A percentile compares a stretch with the other conserved stretches of the same genome.
Evolutionary conservation across 371 early-diverging fungal species (phyloP).

Genomic region (Haplosporangium sp.): DNA sequence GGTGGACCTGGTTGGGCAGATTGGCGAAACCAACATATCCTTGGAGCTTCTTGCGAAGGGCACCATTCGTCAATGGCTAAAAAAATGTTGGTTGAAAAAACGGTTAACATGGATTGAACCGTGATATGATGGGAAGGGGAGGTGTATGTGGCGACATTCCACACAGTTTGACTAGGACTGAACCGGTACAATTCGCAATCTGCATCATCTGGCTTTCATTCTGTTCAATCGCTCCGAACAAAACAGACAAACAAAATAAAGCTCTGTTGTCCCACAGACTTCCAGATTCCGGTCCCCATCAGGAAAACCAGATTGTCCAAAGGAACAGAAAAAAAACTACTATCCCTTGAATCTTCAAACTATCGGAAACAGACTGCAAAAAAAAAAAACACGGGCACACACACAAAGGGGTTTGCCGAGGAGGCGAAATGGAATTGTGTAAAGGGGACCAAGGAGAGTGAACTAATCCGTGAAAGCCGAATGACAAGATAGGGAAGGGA

Average conservation of each 20-base stretch:
- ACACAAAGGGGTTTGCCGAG: conserved; percentile 11
- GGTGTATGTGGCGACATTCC: too few relatives aligned
- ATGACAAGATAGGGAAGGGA: neutral
- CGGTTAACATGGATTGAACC: neutral
- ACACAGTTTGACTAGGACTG: too few relatives aligned
- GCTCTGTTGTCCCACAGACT: too few relatives aligned
- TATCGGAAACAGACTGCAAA: neutral
- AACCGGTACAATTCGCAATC: too few relatives aligned
- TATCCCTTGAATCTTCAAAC: conserved; percentile 3
- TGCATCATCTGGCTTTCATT: too few relatives aligned
- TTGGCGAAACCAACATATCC: conserved; percentile 99
- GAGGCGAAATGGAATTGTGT: neutral
- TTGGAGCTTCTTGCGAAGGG: conserved; percentile 83
- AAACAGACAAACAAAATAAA: too few relatives aligned
- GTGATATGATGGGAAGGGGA: neutral
- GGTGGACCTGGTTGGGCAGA: conserved; percentile 98
- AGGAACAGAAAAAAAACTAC: too few relatives aligned
- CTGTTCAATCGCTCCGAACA: too few relatives aligned
- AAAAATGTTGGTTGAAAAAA: neutral
- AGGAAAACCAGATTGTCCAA: too few relatives aligned
- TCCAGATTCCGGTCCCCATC: too few relatives aligned
- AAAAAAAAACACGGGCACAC: neutral
- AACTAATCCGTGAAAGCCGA: neutral
- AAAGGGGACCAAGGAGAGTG: conserved; percentile 5
- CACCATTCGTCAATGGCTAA: conserved; percentile 48